Base-by-base conservation (phyloP, 345 rosid genomes). In the Ailanthus altissimus region DNA sequence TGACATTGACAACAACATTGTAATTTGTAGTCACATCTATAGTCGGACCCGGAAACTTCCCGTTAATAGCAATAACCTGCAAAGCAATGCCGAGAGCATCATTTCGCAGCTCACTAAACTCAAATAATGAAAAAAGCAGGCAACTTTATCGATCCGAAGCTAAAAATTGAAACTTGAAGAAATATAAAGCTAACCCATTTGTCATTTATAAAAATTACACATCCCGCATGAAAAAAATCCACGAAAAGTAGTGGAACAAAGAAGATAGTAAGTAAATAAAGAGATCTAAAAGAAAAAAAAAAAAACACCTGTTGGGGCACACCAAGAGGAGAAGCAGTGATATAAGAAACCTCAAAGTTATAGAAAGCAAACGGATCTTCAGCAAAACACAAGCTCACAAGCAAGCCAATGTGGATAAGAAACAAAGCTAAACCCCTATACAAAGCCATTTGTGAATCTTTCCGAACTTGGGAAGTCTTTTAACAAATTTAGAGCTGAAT, bases 51-150 rank as follows among this genome's bases (percentile, higher is more conserved):
- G 99, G 99, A 74, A 96, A 96, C 84, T 92, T 80, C 61, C 88
- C 97, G 77, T 93, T 96, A 59, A 93, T 62, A 83, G 99, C 99
- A 89, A 96, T 93, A 45, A 96, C 99, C 99, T 96, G 89, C 82
- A 73, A 78, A 75, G 46, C 1, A 83, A 75, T 62, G 77, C 80
- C 83, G 62, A 67, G 21, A 79, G 32, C 63, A 21, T 63, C 40
- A 74, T 3, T n/a, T 49, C 18, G 57, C 47, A 61, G 46, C 73
- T 72, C 78, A 70, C 13, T 47, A 49, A 75, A 70, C 76, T 64
- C 5, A 43, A 45, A 21, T 9, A 45, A 38, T 62, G 18, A 73
- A 60, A 70, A 67, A 50, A 86, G 60, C 69, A 60, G 53, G 42
- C 21, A 49, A 59, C 18, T 83, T 65, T 57, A 81, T 70, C 83